Conservation (phyloP, 352 stramenopile genomes). For the Globisporangium okanoganense region DNA sequence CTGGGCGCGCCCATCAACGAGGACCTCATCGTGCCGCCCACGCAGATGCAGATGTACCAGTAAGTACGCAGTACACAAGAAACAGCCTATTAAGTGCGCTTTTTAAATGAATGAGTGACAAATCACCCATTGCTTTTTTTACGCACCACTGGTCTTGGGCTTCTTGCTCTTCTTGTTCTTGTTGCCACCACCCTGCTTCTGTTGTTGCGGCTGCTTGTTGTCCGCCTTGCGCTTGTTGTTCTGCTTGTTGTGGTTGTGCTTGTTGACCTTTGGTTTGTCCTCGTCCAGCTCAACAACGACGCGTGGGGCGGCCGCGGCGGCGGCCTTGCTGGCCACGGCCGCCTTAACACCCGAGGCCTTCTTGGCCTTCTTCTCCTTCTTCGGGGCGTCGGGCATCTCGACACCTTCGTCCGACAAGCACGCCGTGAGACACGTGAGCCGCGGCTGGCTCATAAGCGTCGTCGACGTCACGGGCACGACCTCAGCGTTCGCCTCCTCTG, state of each 20-base stretch:
- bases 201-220: conserved; percentile 9
- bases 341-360: neutral
- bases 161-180: conserved; percentile 17
- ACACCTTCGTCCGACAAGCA: conserved; percentile 35
- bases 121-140: neutral
- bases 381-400: conserved; percentile 14
- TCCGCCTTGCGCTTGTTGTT: conserved; percentile 13
- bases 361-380: conserved; percentile 39
- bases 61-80: conserved; percentile 7
- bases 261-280: neutral
- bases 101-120: neutral
- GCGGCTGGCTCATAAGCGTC: conserved; percentile 63
- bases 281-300: conserved; percentile 71
- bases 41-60: conserved; percentile 78
- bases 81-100: neutral
- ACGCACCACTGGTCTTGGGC: conserved; percentile 3
- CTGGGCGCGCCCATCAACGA: conserved; percentile 79
- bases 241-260: conserved; percentile 2
- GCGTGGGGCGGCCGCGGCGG: conserved; percentile 34
- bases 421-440: conserved; percentile 69
- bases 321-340: conserved; percentile 12
- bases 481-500: conserved; percentile 53
- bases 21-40: conserved; percentile 80
- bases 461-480: conserved; percentile 60
- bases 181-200: conserved; percentile 17